Conservation (phyloP, 2,329 filamentous ascomycete species). For the Fonsecaea erecta region DNA sequence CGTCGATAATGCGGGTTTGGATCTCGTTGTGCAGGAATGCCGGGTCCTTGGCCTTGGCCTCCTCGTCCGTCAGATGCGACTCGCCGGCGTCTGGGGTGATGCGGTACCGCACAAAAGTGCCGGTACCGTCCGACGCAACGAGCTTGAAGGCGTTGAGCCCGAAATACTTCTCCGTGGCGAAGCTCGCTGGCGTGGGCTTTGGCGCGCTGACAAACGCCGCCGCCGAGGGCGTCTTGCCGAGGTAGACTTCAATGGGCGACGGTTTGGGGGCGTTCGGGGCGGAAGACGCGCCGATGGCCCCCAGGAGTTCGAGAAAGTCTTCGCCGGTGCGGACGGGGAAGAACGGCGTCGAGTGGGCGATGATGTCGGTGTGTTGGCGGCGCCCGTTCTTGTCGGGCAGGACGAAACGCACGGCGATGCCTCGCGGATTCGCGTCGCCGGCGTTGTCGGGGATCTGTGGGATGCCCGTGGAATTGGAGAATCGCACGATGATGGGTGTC, state of each 20-base stretch:
- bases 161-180: slow-evolving; percentile 55
- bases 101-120: slow-evolving; percentile 56
- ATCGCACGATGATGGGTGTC: slow-evolving; percentile 56
- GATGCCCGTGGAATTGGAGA: slow-evolving; percentile 58
- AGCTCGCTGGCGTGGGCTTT: slow-evolving; percentile 57
- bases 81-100: slow-evolving; percentile 54
- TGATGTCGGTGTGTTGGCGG: slow-evolving; percentile 60
- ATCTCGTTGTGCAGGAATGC: slow-evolving; percentile 59
- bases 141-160: slow-evolving; percentile 44
- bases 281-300: slow-evolving; percentile 46
- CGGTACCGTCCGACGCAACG: slow-evolving; percentile 48
- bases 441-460: slow-evolving; percentile 57
- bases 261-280: slow-evolving; percentile 34
- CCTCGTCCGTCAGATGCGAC: slow-evolving; percentile 46
- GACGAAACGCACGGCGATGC: slow-evolving; percentile 56
- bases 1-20: slow-evolving; percentile 41
- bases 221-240: slow-evolving; percentile 54
- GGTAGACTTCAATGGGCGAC: slow-evolving; percentile 41
- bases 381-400: slow-evolving; percentile 46
- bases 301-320: slow-evolving; percentile 58
- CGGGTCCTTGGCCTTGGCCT: slow-evolving; percentile 45
- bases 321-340: slow-evolving; percentile 60
- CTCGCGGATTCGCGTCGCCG: slow-evolving; percentile 54
- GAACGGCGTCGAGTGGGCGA: slow-evolving; percentile 57
- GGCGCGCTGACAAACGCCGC: slow-evolving; percentile 54